Evolutionary conservation across 2,329 filamentous ascomycete species (phyloP).

Genomic region (Aureobasidium sp.): DNA sequence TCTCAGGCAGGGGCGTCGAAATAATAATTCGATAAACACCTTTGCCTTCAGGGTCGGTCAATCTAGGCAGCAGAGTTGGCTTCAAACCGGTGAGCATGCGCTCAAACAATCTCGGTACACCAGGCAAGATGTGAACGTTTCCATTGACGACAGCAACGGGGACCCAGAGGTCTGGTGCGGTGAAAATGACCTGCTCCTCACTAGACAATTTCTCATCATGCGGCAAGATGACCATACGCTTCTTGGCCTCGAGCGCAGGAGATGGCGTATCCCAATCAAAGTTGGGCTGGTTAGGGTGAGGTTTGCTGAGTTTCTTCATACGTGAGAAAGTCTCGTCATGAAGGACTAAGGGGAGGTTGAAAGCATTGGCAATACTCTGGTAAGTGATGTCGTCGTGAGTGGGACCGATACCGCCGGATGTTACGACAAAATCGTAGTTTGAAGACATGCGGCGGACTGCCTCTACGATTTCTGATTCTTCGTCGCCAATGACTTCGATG

Average conservation of each 20-base stretch:
- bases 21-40: constrained; percentile 73
- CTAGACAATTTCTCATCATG: constrained; percentile 57
- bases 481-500: constrained; percentile 88
- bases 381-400: constrained; percentile 99
- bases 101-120: constrained; percentile 80
- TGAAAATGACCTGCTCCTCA: constrained; percentile 70
- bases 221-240: constrained; percentile 86
- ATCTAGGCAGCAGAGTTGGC: constrained; percentile 59
- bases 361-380: constrained; percentile 85
- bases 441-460: constrained; percentile 79
- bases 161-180: constrained; percentile 79
- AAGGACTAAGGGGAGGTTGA: constrained; percentile 66
- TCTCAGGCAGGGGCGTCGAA: constrained; percentile 82
- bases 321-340: constrained; percentile 69
- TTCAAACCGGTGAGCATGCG: constrained; percentile 70
- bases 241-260: constrained; percentile 68
- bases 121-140: constrained; percentile 88
- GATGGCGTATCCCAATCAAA: constrained; percentile 84
- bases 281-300: constrained; percentile 62
- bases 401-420: constrained; percentile 89
- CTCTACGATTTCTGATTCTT: constrained; percentile 84
- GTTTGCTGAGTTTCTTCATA: constrained; percentile 76
- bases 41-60: constrained; percentile 74
- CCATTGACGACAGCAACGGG: constrained; percentile 83
- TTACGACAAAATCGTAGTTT: constrained; percentile 90